Conservation (phyloP, 306 rosid genomes). For the peach (Prunus persica) region Prunus_persica_NCBIv2 NC_034009.1:17670001-17670500, state of each 20-base stretch:
- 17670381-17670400: not conserved
- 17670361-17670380: not conserved
- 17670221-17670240: slow-evolving; percentile 74
- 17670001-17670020: slow-evolving; percentile 11
- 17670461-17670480: slow-evolving; percentile 42
- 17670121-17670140: slow-evolving; percentile 31
- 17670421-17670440: not conserved
- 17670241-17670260: slow-evolving; percentile 59
- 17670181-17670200: not conserved
- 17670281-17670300: slow-evolving; percentile 58
- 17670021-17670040: not conserved
- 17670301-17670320: slow-evolving; percentile 49
- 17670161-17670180: not conserved
- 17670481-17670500: slow-evolving; percentile 34
- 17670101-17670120: slow-evolving; percentile 36
- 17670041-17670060: not conserved
- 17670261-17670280: slow-evolving; percentile 49
- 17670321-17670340: not conserved
- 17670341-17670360: not conserved
- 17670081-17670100: slow-evolving; percentile 17
- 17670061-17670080: not conserved
- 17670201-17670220: not conserved
- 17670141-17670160: not conserved
- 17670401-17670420: not conserved
- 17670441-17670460: not conserved